These are phyloP conservation scores for Pterulicium gracile DNA, from an alignment of 1,284 basidiomycete genomes.

Conservation along the genomic window DNA sequence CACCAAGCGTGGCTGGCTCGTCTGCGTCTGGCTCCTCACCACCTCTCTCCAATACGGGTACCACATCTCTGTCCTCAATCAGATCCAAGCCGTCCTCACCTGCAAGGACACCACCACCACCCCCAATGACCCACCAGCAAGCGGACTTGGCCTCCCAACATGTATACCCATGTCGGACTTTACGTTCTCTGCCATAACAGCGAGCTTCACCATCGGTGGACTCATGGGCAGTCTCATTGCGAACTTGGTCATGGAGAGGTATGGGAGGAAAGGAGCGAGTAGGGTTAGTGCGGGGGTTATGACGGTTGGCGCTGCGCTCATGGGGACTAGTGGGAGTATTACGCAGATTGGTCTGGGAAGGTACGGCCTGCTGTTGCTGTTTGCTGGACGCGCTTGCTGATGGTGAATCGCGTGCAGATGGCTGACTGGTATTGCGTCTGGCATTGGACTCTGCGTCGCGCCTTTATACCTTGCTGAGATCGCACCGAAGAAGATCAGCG, in stretches of 20 bases:
- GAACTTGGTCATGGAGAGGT: slow-evolving; percentile 58
- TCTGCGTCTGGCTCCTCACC: background rate
- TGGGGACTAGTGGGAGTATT: slow-evolving; percentile 55
- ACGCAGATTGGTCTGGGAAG: slow-evolving; percentile 54
- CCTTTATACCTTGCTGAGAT: slow-evolving; percentile 82
- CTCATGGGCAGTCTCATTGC: slow-evolving; percentile 66
- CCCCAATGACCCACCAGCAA: slow-evolving; percentile 11
- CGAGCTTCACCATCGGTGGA: slow-evolving; percentile 84
- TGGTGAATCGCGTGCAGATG: slow-evolving; percentile 36
- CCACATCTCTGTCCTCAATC: slow-evolving; percentile 83
- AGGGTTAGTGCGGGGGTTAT: slow-evolving; percentile 49
- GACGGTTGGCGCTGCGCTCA: slow-evolving; percentile 49
- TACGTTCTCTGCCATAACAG: slow-evolving; percentile 72
- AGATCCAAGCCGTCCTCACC: slow-evolving; percentile 71
- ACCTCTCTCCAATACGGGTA: slow-evolving; percentile 49
- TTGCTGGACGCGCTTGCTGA: slow-evolving; percentile 3
- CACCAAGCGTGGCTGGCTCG: background rate
- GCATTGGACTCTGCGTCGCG: slow-evolving; percentile 77
- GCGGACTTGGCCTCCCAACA: slow-evolving; percentile 31
- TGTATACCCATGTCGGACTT: slow-evolving; percentile 74
- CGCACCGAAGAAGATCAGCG: slow-evolving; percentile 61
- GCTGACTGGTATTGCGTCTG: slow-evolving; percentile 73
- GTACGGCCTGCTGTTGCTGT: slow-evolving; percentile 25
- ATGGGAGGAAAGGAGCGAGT: slow-evolving; percentile 58
- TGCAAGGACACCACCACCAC: slow-evolving; percentile 30